Evolutionary conservation across 345 rosid genomes (phyloP).

Genomic region (Lagerstroemia speciosa): DNA sequence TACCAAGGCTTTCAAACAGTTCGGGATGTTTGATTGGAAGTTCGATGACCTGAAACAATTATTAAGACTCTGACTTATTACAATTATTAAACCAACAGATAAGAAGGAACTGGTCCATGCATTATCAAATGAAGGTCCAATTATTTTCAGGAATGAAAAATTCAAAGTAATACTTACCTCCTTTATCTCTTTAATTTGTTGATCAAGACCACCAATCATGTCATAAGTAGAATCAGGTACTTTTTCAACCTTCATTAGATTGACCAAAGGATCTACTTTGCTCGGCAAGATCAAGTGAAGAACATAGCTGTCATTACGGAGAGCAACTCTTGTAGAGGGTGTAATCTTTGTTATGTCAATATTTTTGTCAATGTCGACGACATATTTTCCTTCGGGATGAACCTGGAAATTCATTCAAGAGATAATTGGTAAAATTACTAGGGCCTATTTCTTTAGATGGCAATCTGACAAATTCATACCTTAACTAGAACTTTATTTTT

Average conservation of each 20-base stretch:
- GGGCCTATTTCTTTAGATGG: no score
- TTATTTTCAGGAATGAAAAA: background rate
- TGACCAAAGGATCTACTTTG: slow-evolving; percentile 88
- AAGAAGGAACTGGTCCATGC: background rate
- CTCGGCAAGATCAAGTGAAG: slow-evolving; percentile 82
- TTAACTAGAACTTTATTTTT: slow-evolving; percentile 88
- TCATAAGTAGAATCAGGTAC: slow-evolving; percentile 99
- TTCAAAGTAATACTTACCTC: slow-evolving; percentile 40
- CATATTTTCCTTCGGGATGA: slow-evolving; percentile 96
- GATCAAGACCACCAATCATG: slow-evolving; percentile 99
- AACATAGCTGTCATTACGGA: slow-evolving; percentile 92
- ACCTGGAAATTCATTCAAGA: slow-evolving; percentile 35
- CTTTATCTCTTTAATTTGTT: slow-evolving; percentile 93
- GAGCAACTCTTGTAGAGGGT: slow-evolving; percentile 91
- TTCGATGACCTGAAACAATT: slow-evolving; percentile 71
- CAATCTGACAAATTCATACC: slow-evolving; percentile 25
- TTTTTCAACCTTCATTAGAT: slow-evolving; percentile 98
- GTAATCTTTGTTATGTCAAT: slow-evolving; percentile 87
- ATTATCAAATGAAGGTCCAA: background rate
- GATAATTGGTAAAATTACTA: background rate
- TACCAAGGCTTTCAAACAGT: slow-evolving; percentile 93
- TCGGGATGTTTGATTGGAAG: slow-evolving; percentile 98
- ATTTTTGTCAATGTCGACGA: slow-evolving; percentile 81
- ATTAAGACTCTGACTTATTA: background rate
- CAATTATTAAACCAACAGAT: slow-evolving; percentile 1